These are phyloP conservation scores for Tolypocladium endophyticum DNA, from an alignment of 2,329 filamentous ascomycete species.

Conservation along the genomic window DNA sequence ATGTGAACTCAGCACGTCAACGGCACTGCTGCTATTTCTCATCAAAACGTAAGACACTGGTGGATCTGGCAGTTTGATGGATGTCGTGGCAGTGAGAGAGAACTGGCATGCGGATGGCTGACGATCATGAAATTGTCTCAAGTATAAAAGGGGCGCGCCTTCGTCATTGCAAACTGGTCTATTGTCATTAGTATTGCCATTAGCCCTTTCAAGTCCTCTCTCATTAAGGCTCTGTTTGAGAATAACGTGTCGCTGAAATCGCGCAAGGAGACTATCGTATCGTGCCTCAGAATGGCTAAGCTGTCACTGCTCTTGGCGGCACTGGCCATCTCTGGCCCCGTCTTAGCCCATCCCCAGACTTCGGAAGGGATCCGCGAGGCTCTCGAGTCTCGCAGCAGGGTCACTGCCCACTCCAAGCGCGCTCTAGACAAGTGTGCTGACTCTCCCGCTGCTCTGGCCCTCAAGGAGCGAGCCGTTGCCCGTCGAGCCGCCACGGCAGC, in stretches of 20 bases:
- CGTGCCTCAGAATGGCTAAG: not conserved
- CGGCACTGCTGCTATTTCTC: not conserved
- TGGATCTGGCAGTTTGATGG: not conserved
- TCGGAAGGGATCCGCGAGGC: slow-evolving; percentile 1
- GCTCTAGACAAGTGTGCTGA: slow-evolving; percentile 2
- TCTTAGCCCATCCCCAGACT: slow-evolving; percentile 9
- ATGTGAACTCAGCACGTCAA: not conserved
- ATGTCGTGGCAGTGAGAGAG: not conserved
- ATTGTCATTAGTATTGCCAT: not conserved
- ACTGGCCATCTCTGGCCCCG: slow-evolving; percentile 13
- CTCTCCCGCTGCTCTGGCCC: slow-evolving; percentile 1
- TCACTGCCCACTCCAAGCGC: slow-evolving; percentile 4
- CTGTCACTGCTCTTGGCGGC: slow-evolving; percentile 14
- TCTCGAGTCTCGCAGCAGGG: not conserved
- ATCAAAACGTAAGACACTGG: not conserved
- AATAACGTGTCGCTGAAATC: not conserved
- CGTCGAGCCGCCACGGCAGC: slow-evolving; percentile 5
- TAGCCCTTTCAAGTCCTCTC: not conserved
- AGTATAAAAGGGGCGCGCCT: not conserved
- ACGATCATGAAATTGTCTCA: not conserved
- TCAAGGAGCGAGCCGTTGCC: slow-evolving; percentile 5
- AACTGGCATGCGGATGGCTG: not conserved
- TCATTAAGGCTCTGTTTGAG: not conserved
- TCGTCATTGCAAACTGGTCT: not conserved
- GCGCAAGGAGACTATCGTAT: not conserved